Evolutionary conservation across 2,329 filamentous ascomycete genomes (phyloP), one percentile per base, ranked within the genome.

Genomic region (Botryosphaeria agaves): DNA sequence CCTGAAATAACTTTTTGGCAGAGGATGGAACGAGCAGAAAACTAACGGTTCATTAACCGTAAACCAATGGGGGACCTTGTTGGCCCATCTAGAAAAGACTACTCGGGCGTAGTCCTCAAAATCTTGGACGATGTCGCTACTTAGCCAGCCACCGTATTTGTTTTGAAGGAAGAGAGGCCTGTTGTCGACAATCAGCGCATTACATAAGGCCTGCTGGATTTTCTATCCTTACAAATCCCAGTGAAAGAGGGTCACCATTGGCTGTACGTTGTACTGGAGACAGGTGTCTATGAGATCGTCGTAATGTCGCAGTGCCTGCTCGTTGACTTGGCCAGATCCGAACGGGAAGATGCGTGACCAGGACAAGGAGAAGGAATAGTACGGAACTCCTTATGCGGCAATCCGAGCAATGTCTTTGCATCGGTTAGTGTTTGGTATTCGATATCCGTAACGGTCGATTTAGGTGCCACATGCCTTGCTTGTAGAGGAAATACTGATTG

Each of bases 311-410:
- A 66, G 42, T 0, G 50, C 62, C 19, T 54, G 41, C 32, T 59
- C 44, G 31, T 66, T 66, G 33, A 66, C 46, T 1, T 50, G 50
- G 0, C 53, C 49, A 0, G 50, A 36, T 3, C 55, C 59, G 32
- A 66, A 65, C 0, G 62, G 62, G 8, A 65, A 44, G 29, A 66
- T 59, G 1, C 62, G 52, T 1, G 54, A 47, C 62, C 61, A 66
- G 0, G 60, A 49, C 26, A 66, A 56, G 2, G 52, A 56, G 43
- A 65, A 64, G 14, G 44, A 48, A 32, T 49, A 54, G 5, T 44
- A 39, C 7, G 45, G 45, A 3, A 53, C 38, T 5, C 51, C 51
- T 6, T 54, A 35, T 2, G 51, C 48, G 5, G 46, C 47, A 9
- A 53, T 35, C 4, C 48, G 39, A 14, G 43, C 47, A 29, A 51